phyloP scores from a whole-genome alignment of 164 flowering plant genomes.

The grape (Vitis vinifera) region DNA sequence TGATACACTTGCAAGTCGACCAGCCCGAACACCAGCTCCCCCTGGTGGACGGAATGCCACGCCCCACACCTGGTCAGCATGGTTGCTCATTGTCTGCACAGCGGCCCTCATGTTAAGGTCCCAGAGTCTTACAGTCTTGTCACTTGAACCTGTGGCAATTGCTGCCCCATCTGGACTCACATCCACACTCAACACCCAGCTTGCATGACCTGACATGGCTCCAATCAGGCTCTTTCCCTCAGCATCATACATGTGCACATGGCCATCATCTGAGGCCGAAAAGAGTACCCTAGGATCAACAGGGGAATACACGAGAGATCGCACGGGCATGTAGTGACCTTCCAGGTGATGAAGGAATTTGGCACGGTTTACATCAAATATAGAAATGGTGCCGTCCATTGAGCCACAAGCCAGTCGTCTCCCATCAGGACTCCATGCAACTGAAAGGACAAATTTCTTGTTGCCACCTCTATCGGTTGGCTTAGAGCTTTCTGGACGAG shows the following conservation, averaged over 20 bases:
- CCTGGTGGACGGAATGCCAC: constrained; percentile 88
- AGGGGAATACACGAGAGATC: constrained; percentile 86
- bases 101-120: constrained; percentile 88
- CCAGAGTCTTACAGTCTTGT: constrained; percentile 89
- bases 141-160: constrained; percentile 92
- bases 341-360: constrained; percentile 92
- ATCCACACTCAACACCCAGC: constrained; percentile 95
- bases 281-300: constrained; percentile 68
- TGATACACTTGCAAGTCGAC: constrained; percentile 91
- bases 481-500: constrained; percentile 78
- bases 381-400: constrained; percentile 90
- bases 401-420: constrained; percentile 85
- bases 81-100: constrained; percentile 87
- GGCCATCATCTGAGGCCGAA: constrained; percentile 86
- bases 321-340: constrained; percentile 96
- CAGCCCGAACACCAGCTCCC: constrained; percentile 56
- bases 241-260: constrained; percentile 85
- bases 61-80: constrained; percentile 91
- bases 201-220: constrained; percentile 90
- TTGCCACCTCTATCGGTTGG: constrained; percentile 72
- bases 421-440: constrained; percentile 96
- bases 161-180: constrained; percentile 93
- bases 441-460: constrained; percentile 95
- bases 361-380: constrained; percentile 77
- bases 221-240: constrained; percentile 75